These are phyloP conservation scores for Trichoderma semiorbis DNA, from an alignment of 2,329 filamentous ascomycete genomes.

Conservation along the genomic window DNA sequence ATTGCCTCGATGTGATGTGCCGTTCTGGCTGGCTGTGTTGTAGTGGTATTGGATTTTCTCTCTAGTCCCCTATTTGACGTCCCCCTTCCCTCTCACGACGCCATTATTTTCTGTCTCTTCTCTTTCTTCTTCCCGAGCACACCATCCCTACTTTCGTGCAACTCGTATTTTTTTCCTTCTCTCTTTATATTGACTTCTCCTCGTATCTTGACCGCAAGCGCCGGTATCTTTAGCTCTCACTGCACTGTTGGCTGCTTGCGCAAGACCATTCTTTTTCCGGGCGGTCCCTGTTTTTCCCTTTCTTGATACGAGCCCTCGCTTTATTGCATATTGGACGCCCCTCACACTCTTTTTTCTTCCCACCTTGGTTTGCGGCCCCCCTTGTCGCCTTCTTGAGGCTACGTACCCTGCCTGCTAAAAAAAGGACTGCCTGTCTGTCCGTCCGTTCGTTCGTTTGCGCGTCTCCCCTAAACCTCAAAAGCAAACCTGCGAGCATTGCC, in stretches of 20 bases:
- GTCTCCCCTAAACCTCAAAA: slow-evolving; percentile 23
- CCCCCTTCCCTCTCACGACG: slow-evolving; percentile 20
- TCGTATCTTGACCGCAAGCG: slow-evolving; percentile 23
- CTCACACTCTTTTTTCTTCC: slow-evolving; percentile 24
- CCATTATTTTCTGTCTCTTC: slow-evolving; percentile 11
- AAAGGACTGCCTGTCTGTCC: slow-evolving; percentile 23
- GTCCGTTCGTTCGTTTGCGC: slow-evolving; percentile 41
- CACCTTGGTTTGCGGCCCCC: background rate
- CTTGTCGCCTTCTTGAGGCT: slow-evolving; percentile 5
- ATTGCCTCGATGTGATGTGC: slow-evolving; percentile 28
- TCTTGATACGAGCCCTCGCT: slow-evolving; percentile 26
- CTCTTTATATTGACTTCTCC: background rate
- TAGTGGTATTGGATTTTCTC: slow-evolving; percentile 12
- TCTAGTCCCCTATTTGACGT: slow-evolving; percentile 19
- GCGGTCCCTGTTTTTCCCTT: slow-evolving; percentile 21
- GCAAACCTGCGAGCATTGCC: slow-evolving; percentile 23
- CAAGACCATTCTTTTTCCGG: slow-evolving; percentile 32
- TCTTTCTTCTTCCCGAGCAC: background rate
- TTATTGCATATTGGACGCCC: slow-evolving; percentile 36
- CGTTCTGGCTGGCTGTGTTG: background rate
- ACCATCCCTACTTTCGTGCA: background rate
- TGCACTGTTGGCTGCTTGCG: slow-evolving; percentile 14
- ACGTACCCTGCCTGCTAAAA: slow-evolving; percentile 19
- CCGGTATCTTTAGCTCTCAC: slow-evolving; percentile 14
- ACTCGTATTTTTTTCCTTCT: background rate